These are phyloP conservation scores for Cyanidioschyzon merolae DNA, from an alignment of 23 red algal species.

Conservation along the genomic window DNA sequence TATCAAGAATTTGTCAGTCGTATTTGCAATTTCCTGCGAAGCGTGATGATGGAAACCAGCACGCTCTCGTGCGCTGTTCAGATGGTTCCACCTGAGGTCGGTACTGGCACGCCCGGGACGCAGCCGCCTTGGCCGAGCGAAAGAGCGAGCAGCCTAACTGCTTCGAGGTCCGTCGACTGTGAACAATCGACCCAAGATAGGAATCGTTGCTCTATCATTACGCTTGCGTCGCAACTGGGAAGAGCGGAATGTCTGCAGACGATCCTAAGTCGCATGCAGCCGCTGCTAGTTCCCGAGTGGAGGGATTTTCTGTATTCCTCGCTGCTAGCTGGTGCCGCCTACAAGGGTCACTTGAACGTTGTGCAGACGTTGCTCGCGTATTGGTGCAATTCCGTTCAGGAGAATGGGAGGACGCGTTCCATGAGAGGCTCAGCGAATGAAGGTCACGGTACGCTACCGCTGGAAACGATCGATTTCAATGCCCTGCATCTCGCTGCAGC, in stretches of 20 bases:
- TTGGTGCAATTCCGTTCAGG: constrained; percentile 18
- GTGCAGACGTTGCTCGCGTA: constrained; percentile 54
- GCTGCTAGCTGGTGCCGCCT: constrained; percentile 65
- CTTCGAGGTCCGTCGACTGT: background rate
- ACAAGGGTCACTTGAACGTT: constrained; percentile 61
- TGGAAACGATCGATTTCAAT: constrained; percentile 35
- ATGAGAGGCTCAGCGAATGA: background rate
- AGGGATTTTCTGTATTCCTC: constrained; percentile 52
- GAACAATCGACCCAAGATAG: background rate
- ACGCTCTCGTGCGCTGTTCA: background rate
- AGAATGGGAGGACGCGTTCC: background rate
- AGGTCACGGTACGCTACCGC: background rate
- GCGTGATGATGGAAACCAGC: background rate
- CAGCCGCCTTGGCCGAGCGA: background rate
- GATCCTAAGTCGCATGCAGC: constrained; percentile 43
- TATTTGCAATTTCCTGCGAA: background rate
- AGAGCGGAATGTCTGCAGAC: constrained; percentile 47
- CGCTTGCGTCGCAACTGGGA: constrained; percentile 76
- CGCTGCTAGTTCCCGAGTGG: constrained; percentile 44
- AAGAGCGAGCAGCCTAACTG: background rate
- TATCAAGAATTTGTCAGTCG: background rate
- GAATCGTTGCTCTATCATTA: constrained; percentile 14
- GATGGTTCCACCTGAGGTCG: background rate
- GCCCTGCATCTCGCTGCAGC: constrained; percentile 90
- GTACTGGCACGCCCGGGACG: background rate